Evolutionary conservation across 495 filamentous ascomycete genomes (phyloP).

Genomic region (Neurospora hispaniola): DNA sequence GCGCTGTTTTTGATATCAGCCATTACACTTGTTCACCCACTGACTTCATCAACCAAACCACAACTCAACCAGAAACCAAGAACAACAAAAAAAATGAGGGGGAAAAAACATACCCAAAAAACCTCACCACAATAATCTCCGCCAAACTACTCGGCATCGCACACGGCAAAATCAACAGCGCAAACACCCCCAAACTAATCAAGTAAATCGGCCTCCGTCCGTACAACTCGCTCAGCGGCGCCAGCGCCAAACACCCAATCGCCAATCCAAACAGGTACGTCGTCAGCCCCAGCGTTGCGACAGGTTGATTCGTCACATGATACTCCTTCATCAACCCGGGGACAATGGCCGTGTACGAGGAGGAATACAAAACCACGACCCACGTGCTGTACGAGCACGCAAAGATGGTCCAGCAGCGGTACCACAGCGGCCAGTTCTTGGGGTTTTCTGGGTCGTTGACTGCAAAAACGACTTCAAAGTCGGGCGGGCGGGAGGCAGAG

Average conservation of each 20-base stretch:
- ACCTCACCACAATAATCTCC: constrained; percentile 57
- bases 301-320: constrained; percentile 37
- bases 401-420: constrained; percentile 51
- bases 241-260: constrained; percentile 59
- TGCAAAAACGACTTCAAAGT: constrained; percentile 68
- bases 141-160: constrained; percentile 55
- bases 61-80: too few relatives aligned
- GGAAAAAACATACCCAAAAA: constrained; percentile 46
- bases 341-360: constrained; percentile 64
- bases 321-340: constrained; percentile 60
- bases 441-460: constrained; percentile 60
- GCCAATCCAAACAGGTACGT: constrained; percentile 71
- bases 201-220: constrained; percentile 68
- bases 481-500: constrained; percentile 48
- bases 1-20: constrained; percentile 34
- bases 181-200: constrained; percentile 48
- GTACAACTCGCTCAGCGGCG: constrained; percentile 66
- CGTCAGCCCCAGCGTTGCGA: constrained; percentile 67
- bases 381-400: constrained; percentile 64
- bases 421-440: constrained; percentile 60
- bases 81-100: too few relatives aligned
- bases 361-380: constrained; percentile 68
- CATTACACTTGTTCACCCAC: background rate
- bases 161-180: constrained; percentile 58
- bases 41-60: too few relatives aligned